Evolutionary conservation across 495 filamentous ascomycete species (phyloP).

Genomic region (Collariella sp.): DNA sequence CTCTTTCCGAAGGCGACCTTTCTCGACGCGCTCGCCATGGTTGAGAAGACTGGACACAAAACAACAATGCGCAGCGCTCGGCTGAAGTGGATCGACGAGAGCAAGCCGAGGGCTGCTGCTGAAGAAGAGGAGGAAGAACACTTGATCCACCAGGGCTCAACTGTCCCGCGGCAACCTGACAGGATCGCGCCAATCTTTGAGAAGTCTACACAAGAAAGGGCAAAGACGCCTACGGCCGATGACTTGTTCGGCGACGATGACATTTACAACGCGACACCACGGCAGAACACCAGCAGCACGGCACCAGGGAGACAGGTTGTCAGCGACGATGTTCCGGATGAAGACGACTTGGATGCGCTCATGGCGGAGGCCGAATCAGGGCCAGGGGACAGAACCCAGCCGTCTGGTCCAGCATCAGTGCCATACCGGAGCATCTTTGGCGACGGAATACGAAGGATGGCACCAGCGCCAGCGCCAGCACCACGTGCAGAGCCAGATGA

Average conservation of each 20-base stretch:
- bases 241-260: slow-evolving; percentile 34
- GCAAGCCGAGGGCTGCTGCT: slow-evolving; percentile 41
- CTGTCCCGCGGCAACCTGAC: slow-evolving; percentile 23
- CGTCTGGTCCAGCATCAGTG: background rate
- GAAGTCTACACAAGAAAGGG: slow-evolving; percentile 15
- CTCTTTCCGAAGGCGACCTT: slow-evolving; percentile 94
- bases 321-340: slow-evolving; percentile 30
- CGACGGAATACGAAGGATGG: slow-evolving; percentile 2
- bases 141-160: slow-evolving; percentile 17
- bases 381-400: slow-evolving; percentile 5
- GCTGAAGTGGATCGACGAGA: slow-evolving; percentile 73
- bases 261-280: slow-evolving; percentile 37
- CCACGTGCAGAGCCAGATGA: slow-evolving; percentile 29
- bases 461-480: background rate
- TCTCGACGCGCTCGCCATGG: slow-evolving; percentile 77
- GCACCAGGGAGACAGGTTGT: background rate
- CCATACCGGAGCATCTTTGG: slow-evolving; percentile 30
- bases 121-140: slow-evolving; percentile 40
- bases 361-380: slow-evolving; percentile 40
- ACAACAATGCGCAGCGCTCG: slow-evolving; percentile 62
- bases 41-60: slow-evolving; percentile 88
- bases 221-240: slow-evolving; percentile 26
- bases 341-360: slow-evolving; percentile 45
- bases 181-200: slow-evolving; percentile 45
- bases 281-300: slow-evolving; percentile 9